Evolutionary conservation across 495 filamentous ascomycete genomes (phyloP), one percentile per base, ranked within the genome.

Genomic region (Neurospora hispaniola): DNA sequence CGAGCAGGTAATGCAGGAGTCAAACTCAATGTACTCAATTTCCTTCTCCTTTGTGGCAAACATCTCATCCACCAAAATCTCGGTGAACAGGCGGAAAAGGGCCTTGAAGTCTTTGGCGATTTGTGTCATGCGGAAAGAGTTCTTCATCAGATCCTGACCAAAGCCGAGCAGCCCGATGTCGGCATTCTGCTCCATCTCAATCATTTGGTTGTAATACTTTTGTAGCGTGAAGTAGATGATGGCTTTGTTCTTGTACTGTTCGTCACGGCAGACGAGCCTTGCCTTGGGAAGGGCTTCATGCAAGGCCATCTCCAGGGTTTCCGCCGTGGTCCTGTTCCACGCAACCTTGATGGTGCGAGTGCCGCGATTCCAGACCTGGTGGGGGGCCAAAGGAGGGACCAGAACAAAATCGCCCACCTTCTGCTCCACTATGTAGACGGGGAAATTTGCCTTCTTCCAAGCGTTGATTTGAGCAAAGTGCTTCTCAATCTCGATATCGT

Each of bases 351-450:
- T 92, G 0, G 95, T 99, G 46, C 93, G 85, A 12, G 94, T 97
- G 9, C 96, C 96, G 69, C 96, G 89, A 77, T 99, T 99, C 96
- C 96, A 99, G 31, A 99, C 96, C 78, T 99, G 96, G 78, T 99
- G 96, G 0, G 95, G 94, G n/a, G 94, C 95, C 8, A 98, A 83
- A 8, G 96, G 94, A n/a, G 96, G 96, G 23, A 99, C 90, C 1
- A 99, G 86, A 70, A 99, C 94, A 78, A 98, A 95, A 79, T 99
- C 96, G 9, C 96, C 96, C n/a, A 90, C 88, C 70, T 85, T 91
- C 79, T 99, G 96, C 77, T 99, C 93, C 40, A 97, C 93, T 71
- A 99, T 87, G 75, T 94, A 98, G 1, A 94, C 94, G 11, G 89
- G 92, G 76, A 98, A 98, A 9, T 93, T 94, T 3, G 95, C 96